Evolutionary conservation across 192 early-diverging fungal species (phyloP).

Genomic region (Dissophora globulifera): DNA sequence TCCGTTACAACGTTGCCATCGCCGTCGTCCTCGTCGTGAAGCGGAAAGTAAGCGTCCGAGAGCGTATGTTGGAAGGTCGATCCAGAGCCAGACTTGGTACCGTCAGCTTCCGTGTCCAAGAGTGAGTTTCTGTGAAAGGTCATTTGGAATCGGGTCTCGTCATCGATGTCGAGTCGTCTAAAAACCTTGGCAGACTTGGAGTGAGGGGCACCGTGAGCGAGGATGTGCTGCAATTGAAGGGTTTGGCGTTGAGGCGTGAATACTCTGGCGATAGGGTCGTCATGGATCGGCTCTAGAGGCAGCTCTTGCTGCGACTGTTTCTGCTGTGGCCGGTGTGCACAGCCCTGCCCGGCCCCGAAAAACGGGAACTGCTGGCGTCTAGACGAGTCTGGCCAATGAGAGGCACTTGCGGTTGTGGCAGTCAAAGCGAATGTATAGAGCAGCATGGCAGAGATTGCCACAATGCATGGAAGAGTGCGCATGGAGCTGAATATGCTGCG

Average conservation of each 20-base stretch:
- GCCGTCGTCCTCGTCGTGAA: not conserved
- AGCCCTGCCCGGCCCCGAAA: no score
- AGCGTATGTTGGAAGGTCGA: constrained; percentile 23
- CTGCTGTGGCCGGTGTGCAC: no score
- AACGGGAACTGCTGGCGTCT: constrained; percentile 1
- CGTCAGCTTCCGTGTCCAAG: no score
- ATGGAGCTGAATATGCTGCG: no score
- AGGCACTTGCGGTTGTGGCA: not conserved
- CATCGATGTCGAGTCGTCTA: constrained; percentile 15
- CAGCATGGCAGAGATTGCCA: constrained; percentile 8
- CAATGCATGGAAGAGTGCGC: constrained; percentile 1
- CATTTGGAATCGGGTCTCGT: constrained; percentile 11
- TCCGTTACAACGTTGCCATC: not conserved
- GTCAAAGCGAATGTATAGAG: not conserved
- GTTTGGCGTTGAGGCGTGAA: constrained; percentile 12
- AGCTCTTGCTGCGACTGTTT: no score
- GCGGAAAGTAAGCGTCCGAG: constrained; percentile 6
- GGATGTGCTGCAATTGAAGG: constrained; percentile 21
- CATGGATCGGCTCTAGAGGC: no score
- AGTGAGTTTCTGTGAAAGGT: no score
- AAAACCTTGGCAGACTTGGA: constrained; percentile 23
- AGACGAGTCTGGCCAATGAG: no score
- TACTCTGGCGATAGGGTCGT: not conserved
- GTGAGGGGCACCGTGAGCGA: constrained; percentile 27
- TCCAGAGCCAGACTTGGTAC: constrained; percentile 9